These are phyloP conservation scores for Murraya paniculata DNA, from an alignment of 345 rosid species.

Conservation along the genomic window DNA sequence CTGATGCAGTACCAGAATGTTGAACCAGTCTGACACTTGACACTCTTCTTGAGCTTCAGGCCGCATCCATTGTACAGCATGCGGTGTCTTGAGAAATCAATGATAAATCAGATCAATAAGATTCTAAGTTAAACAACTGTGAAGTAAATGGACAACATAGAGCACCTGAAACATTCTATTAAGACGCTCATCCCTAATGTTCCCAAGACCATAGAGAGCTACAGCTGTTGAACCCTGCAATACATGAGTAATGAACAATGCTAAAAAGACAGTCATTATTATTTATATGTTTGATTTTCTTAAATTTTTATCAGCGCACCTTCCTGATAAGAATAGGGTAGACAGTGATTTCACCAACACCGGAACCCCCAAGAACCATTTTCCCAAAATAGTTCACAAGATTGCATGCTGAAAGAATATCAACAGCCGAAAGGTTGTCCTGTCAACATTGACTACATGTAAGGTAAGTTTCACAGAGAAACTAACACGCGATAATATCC, in stretches of 20 bases:
- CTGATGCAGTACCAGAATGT: conserved; percentile 96
- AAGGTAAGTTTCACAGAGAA: conserved; percentile 9
- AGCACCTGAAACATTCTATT: conserved; percentile 97
- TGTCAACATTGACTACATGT: conserved; percentile 38
- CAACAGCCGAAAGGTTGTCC: conserved; percentile 98
- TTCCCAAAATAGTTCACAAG: conserved; percentile 97
- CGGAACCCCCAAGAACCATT: conserved; percentile 99
- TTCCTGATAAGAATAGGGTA: conserved; percentile 85
- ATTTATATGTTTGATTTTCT: conserved; percentile 8
- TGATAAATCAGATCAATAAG: conserved; percentile 16
- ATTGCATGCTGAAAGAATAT: conserved; percentile 94
- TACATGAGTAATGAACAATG: conserved; percentile 11
- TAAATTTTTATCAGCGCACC: conserved; percentile 42
- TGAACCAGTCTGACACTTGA: conserved; percentile 90
- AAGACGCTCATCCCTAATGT: conserved; percentile 96
- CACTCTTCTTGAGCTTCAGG: conserved; percentile 92
- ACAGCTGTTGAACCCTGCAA: conserved; percentile 87
- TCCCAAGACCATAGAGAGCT: conserved; percentile 97
- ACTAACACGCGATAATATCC: too few species aligned
- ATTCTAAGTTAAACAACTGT: conserved; percentile 11
- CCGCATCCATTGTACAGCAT: conserved; percentile 99
- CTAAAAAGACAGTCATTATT: conserved; percentile 3
- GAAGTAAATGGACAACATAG: not conserved
- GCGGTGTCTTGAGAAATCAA: conserved; percentile 76
- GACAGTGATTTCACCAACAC: conserved; percentile 94